phyloP scores from a whole-genome alignment of 2,329 filamentous ascomycete genomes.

The Colletotrichum destructivum region DNA sequence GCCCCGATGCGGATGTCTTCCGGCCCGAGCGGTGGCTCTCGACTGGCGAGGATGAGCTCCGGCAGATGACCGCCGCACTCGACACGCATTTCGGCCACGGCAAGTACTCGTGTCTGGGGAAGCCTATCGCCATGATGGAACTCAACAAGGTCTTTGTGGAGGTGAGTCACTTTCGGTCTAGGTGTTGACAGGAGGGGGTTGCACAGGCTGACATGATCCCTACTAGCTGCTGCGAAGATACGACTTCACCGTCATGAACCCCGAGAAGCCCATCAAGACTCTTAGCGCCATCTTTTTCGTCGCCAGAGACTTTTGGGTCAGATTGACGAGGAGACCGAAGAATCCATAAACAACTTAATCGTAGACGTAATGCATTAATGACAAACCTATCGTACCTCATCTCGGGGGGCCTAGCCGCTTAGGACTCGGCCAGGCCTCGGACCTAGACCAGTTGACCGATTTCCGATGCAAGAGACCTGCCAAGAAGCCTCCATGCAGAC shows the following conservation, averaged over 20 bases:
- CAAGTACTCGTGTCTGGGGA: constrained; percentile 62
- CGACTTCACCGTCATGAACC: constrained; percentile 53
- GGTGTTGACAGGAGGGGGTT: too few species aligned
- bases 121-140: constrained; percentile 64
- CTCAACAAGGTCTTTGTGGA: constrained; percentile 64
- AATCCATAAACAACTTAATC: background rate
- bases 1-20: constrained; percentile 69
- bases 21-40: constrained; percentile 70
- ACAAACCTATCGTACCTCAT: background rate
- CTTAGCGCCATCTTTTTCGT: constrained; percentile 53
- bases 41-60: constrained; percentile 49
- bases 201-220: background rate
- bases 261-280: constrained; percentile 52
- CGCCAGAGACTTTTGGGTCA: constrained; percentile 55
- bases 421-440: too few species aligned
- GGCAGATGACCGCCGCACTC: constrained; percentile 54
- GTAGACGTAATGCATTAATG: background rate
- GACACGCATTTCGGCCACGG: constrained; percentile 64
- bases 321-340: constrained; percentile 43
- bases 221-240: constrained; percentile 51
- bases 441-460: too few species aligned
- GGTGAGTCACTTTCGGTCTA: constrained; percentile 50
- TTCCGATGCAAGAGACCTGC: too few species aligned
- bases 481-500: too few species aligned
- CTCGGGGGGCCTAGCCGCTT: too few species aligned